Conservation (phyloP, 2,329 filamentous ascomycete species). For the Ciborinia camelliae region DNA sequence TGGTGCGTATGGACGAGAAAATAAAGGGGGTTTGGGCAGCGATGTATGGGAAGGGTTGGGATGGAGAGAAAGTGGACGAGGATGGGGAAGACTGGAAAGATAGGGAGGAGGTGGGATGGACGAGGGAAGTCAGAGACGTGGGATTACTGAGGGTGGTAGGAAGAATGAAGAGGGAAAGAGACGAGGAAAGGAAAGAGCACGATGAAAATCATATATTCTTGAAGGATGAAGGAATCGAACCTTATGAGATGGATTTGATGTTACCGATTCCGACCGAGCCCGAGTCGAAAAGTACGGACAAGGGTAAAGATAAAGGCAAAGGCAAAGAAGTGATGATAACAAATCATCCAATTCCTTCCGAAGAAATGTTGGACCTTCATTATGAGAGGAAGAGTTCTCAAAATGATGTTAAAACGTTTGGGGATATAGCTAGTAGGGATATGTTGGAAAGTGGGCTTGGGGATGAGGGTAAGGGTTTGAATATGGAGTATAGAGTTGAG, state of each 20-base stretch:
- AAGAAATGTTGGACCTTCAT: not conserved
- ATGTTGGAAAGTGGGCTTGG: no score
- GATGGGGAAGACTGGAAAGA: not conserved
- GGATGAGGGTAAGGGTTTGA: no score
- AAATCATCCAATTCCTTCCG: not conserved
- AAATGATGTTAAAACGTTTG: no score
- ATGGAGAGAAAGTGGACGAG: not conserved
- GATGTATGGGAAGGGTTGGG: constrained; percentile 3
- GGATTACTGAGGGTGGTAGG: not conserved
- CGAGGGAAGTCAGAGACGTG: not conserved
- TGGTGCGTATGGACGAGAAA: not conserved
- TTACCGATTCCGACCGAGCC: not conserved
- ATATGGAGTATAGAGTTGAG: not conserved
- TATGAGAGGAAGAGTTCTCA: not conserved
- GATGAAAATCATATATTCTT: not conserved
- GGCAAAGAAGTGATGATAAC: no score
- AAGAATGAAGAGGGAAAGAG: not conserved
- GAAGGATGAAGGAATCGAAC: not conserved
- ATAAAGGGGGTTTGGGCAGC: not conserved
- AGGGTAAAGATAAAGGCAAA: not conserved
- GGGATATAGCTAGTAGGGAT: no score
- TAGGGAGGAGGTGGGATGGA: not conserved
- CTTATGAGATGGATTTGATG: not conserved
- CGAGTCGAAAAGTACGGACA: not conserved
- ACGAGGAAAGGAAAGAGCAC: not conserved